Percentiles rank a stretch among this genome's conserved stretches.
These are phyloP conservation scores for Ceratopteris richardii DNA, from an alignment of 75 land plant species.

Conservation along the genomic window DNA sequence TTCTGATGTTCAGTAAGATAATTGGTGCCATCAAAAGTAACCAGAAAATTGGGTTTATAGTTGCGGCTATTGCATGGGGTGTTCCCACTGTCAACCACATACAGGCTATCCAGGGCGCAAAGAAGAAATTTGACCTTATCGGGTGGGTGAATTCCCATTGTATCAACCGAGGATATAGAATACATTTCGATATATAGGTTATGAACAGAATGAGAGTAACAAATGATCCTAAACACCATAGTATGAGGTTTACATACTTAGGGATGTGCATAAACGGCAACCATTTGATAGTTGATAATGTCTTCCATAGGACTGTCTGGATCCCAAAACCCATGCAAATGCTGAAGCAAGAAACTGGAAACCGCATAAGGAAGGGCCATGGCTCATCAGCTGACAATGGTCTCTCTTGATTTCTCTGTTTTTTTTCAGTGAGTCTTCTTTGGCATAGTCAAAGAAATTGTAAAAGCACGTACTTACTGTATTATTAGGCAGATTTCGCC, in stretches of 20 bases:
- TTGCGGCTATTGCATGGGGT: slow-evolving; percentile 35
- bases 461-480: no score
- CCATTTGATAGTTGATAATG: slow-evolving; percentile 18
- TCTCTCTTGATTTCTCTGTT: slow-evolving; percentile 58
- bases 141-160: slow-evolving; percentile 78
- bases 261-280: slow-evolving; percentile 46
- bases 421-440: no score
- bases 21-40: slow-evolving; percentile 24
- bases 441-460: no score
- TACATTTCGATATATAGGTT: slow-evolving; percentile 46
- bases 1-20: slow-evolving; percentile 28
- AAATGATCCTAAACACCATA: slow-evolving; percentile 51
- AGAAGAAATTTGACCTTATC: slow-evolving; percentile 79
- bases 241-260: slow-evolving; percentile 25
- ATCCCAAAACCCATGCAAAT: slow-evolving; percentile 70
- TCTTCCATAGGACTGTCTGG: slow-evolving; percentile 77
- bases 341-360: slow-evolving; percentile 59
- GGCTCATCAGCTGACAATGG: slow-evolving; percentile 51
- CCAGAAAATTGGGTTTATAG: slow-evolving; percentile 25
- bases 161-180: slow-evolving; percentile 71
- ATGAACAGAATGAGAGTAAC: slow-evolving; percentile 13
- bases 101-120: slow-evolving; percentile 70
- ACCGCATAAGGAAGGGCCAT: slow-evolving; percentile 89
- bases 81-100: slow-evolving; percentile 54
- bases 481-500: no score